Evolutionary conservation across 371 early-diverging fungal species (phyloP).

Genomic region (Rhizopus arrhizus): DNA sequence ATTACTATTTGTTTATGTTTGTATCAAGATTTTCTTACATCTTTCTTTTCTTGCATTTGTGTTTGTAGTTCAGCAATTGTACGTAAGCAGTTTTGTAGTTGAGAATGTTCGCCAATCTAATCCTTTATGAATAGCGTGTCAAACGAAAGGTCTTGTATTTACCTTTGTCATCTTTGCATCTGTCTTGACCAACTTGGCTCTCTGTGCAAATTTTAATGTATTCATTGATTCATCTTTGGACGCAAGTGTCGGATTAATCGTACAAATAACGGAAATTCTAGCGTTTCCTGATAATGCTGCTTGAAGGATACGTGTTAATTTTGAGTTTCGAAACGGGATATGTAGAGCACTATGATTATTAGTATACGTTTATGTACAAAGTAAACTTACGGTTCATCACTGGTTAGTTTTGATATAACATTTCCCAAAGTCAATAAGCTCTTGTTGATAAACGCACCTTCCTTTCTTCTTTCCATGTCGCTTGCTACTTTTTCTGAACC

Average conservation of each 20-base stretch:
- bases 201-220: slow-evolving; percentile 85
- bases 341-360: slow-evolving; percentile 45
- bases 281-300: slow-evolving; percentile 83
- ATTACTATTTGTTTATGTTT: not conserved
- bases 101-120: slow-evolving; percentile 75
- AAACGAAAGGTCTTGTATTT: slow-evolving; percentile 1
- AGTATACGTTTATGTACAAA: slow-evolving; percentile 3
- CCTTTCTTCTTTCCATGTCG: slow-evolving; percentile 77
- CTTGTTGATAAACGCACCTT: slow-evolving; percentile 91
- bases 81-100: slow-evolving; percentile 76
- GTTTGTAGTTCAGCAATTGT: slow-evolving; percentile 81
- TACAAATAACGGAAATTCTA: slow-evolving; percentile 81
- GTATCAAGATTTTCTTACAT: slow-evolving; percentile 25
- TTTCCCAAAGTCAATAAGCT: slow-evolving; percentile 84
- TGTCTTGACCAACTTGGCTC: slow-evolving; percentile 73
- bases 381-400: slow-evolving; percentile 44
- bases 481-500: slow-evolving; percentile 90
- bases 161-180: slow-evolving; percentile 43
- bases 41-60: slow-evolving; percentile 67
- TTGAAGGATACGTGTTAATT: slow-evolving; percentile 89
- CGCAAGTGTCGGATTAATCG: slow-evolving; percentile 66
- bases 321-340: slow-evolving; percentile 91
- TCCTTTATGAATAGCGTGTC: not conserved
- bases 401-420: slow-evolving; percentile 82
- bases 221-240: slow-evolving; percentile 81